These are phyloP conservation scores for Heritiera fomes DNA, from an alignment of 345 rosid genomes.

Conservation along the genomic window DNA sequence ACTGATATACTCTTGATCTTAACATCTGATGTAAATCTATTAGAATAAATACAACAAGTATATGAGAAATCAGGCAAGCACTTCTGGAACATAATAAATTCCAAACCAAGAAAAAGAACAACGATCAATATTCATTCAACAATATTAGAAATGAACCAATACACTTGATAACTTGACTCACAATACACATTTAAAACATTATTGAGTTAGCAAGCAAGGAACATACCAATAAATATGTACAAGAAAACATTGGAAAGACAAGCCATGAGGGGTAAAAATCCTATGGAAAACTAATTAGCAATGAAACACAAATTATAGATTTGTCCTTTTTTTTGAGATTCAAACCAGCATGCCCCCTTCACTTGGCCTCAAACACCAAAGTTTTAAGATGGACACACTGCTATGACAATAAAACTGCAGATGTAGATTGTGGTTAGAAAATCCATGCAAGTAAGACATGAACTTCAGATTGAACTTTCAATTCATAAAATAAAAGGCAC, in stretches of 20 bases:
- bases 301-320: background rate
- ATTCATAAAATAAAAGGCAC: background rate
- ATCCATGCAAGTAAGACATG: background rate
- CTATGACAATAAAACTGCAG: background rate
- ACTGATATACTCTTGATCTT: conserved; percentile 92
- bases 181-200: background rate
- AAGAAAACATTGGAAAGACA: background rate
- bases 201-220: background rate
- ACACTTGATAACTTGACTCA: background rate
- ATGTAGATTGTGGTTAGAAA: background rate
- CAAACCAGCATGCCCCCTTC: background rate
- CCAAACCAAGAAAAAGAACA: conserved; percentile 6
- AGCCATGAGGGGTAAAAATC: background rate
- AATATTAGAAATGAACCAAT: background rate
- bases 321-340: too few relatives aligned
- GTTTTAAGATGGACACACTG: background rate
- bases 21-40: conserved; percentile 92
- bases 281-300: background rate
- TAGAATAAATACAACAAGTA: conserved; percentile 15
- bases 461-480: background rate
- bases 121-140: background rate
- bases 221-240: background rate
- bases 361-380: background rate
- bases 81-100: background rate
- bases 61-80: background rate